These are phyloP conservation scores for Fusarium falciforme DNA, from an alignment of 2,329 filamentous ascomycete genomes.

Conservation along the genomic window DNA sequence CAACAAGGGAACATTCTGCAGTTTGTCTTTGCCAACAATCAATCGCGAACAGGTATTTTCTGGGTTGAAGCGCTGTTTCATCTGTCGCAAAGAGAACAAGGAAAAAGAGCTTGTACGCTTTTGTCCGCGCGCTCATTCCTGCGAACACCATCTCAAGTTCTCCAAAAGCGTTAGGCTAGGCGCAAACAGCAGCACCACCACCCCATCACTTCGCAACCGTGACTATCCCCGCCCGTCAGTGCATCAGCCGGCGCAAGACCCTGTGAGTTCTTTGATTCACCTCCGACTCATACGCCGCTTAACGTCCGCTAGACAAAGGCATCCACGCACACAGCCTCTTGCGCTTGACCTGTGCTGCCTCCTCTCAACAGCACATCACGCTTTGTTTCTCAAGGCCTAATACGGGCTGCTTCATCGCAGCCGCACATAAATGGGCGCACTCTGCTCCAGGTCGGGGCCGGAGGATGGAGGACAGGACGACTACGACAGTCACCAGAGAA, in stretches of 20 bases:
- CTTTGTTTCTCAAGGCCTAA: neutral
- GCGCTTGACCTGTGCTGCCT: neutral
- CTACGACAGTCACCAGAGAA: slow-evolving; percentile 14
- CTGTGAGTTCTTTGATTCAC: slow-evolving; percentile 28
- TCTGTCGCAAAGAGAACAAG: neutral
- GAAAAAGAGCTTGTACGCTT: neutral
- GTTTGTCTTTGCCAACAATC: neutral
- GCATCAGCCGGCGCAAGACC: slow-evolving; percentile 25
- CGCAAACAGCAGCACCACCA: slow-evolving; percentile 12
- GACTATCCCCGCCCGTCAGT: slow-evolving; percentile 25
- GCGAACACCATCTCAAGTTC: neutral
- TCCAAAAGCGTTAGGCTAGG: neutral
- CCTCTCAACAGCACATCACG: neutral
- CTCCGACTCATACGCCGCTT: slow-evolving; percentile 22
- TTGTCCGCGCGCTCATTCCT: neutral
- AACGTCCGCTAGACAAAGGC: neutral
- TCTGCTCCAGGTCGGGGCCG: slow-evolving; percentile 40
- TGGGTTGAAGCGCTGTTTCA: neutral
- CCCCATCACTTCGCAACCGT: neutral
- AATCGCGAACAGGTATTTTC: neutral
- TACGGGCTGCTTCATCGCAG: neutral
- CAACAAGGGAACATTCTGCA: neutral
- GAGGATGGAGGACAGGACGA: slow-evolving; percentile 24
- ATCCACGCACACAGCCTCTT: slow-evolving; percentile 4
- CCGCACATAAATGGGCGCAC: slow-evolving; percentile 42